Evolutionary conservation across 106 monocot species (phyloP), one percentile per base, ranked within the genome.

Genomic region (Chionographis japonica): DNA sequence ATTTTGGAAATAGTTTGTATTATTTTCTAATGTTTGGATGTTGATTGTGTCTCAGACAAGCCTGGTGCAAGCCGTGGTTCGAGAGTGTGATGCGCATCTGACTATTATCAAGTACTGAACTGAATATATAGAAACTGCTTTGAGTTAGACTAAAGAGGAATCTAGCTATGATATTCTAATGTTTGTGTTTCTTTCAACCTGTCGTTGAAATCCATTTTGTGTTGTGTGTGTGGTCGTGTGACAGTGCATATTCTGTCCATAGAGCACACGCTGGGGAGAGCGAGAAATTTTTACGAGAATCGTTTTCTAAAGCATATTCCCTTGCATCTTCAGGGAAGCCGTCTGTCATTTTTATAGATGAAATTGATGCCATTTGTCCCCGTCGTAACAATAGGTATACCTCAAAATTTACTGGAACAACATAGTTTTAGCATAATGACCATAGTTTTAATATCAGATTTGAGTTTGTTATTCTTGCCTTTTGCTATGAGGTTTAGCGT

Each of bases 301-400:
- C 74, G 12, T 97, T 97, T 81, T 73, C 86, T 63, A 56, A 97
- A 83, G 92, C 97, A 37, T 77, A 84, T 74, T 77, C 77, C 0
- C 63, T 83, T 75, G 89, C 84, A 56, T 72, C 82, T 49, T 76
- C 75, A 35, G 83, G 92, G 66, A 97, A 80, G 61, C 97, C 97
- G 13, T 87, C 97, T 46, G 80, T 97, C 17, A 78, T 97, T 42
- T 97, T 89, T 74, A 92, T 97, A 67, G 97, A 97, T 79, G 89
- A 97, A 73, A 80, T 97, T 68, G 97, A 97, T 77, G 81, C 83
- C 27, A 92, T 97, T 58, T 97, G 89, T 50, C 92, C 95, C 49
- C 80, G 72, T 2, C 89, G 87, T 39, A 61, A 66, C 43, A 66
- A 70, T 37, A 78, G 84, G 97, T 89, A 78, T 69, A 40, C 12